Evolutionary conservation across 208 protist species (phyloP).

Genomic region (Crithidia brevicula): DNA sequence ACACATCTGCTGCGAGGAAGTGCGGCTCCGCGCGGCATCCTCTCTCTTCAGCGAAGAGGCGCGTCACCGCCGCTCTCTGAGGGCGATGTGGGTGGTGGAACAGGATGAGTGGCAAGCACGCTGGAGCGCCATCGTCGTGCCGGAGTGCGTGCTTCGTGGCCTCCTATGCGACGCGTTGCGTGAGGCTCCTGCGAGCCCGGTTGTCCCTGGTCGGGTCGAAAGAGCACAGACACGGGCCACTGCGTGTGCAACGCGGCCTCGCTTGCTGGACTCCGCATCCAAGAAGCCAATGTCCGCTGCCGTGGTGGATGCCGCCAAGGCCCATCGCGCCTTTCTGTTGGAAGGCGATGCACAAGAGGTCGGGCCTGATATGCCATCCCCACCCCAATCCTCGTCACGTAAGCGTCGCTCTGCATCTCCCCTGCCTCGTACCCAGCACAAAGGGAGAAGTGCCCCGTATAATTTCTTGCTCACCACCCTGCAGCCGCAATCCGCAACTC

Average conservation of each 20-base stretch:
- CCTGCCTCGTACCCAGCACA: no score
- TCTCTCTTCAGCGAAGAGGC: not conserved
- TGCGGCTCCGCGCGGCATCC: not conserved
- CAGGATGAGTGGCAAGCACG: conserved; percentile 23
- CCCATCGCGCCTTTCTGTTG: conserved; percentile 8
- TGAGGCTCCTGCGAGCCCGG: no score
- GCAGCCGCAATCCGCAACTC: no score
- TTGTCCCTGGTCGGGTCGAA: no score
- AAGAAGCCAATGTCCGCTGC: no score
- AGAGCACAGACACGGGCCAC: no score
- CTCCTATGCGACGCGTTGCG: conserved; percentile 2
- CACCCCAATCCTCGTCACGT: no score
- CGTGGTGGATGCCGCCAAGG: not conserved
- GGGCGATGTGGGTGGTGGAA: conserved; percentile 1
- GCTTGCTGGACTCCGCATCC: no score
- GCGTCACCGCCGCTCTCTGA: not conserved
- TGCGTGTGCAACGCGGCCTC: no score
- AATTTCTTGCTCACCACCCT: no score
- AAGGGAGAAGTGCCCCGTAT: no score
- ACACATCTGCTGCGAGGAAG: not conserved
- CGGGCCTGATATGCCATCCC: not conserved
- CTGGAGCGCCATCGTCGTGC: conserved; percentile 17
- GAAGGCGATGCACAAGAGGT: not conserved
- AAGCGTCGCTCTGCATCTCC: conserved; percentile 6
- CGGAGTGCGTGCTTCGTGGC: conserved; percentile 24